These are phyloP conservation scores for Ustilago trichophora DNA, from an alignment of 1,284 basidiomycete genomes.

Conservation along the genomic window DNA sequence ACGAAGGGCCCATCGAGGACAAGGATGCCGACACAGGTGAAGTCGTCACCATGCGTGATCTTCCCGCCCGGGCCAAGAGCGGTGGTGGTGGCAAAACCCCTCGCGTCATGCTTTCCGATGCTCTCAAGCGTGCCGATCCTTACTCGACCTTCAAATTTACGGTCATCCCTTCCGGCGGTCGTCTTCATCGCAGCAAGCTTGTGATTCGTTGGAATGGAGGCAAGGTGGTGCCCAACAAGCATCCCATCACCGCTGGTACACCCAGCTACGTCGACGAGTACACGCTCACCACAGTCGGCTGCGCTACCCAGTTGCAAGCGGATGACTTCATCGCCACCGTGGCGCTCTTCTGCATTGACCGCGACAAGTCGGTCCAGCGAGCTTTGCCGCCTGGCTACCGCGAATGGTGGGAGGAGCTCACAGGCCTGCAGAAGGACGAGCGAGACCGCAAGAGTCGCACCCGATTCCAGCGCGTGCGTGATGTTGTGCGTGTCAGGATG, in stretches of 20 bases:
- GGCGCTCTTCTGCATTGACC: conserved; percentile 74
- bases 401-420: conserved; percentile 93
- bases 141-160: conserved; percentile 78
- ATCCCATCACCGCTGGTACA: conserved; percentile 68
- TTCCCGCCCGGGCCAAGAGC: conserved; percentile 54
- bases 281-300: conserved; percentile 86
- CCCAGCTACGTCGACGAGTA: conserved; percentile 73
- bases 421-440: conserved; percentile 73
- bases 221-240: conserved; percentile 53
- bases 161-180: conserved; percentile 43
- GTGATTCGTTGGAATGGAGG: conserved; percentile 59
- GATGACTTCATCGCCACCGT: conserved; percentile 90
- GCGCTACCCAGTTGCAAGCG: conserved; percentile 79
- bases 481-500: conserved; percentile 74
- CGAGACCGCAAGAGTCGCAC: conserved; percentile 76
- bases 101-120: conserved; percentile 57
- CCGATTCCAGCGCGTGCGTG: conserved; percentile 70
- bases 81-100: conserved; percentile 57
- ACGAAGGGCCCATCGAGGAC: conserved; percentile 80
- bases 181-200: conserved; percentile 54
- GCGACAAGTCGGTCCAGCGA: conserved; percentile 63
- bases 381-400: conserved; percentile 80
- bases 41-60: conserved; percentile 34
- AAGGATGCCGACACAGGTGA: conserved; percentile 44
- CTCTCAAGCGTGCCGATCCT: conserved; percentile 71